Evolutionary conservation across 2,329 filamentous ascomycete genomes (phyloP).

Genomic region (Myrmaecium sp.): DNA sequence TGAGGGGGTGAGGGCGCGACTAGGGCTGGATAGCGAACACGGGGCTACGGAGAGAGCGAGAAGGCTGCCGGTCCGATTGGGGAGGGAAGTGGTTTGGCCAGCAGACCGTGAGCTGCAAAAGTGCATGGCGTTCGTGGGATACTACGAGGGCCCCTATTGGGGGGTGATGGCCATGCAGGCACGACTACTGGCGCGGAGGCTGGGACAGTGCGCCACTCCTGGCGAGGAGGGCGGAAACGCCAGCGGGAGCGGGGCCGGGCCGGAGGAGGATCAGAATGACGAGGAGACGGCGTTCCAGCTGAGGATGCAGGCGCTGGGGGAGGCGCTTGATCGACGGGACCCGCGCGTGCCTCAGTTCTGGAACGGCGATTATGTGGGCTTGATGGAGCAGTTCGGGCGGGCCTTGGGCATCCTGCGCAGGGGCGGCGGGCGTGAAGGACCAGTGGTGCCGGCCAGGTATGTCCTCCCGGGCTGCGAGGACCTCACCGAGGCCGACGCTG

Average conservation of each 20-base stretch:
- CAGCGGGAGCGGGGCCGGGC: no score
- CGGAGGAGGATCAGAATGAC: no score
- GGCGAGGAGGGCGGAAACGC: no score
- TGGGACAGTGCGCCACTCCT: no score
- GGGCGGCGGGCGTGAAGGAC: constrained; percentile 33
- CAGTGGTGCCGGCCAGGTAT: constrained; percentile 19
- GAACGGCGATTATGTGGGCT: constrained; percentile 64
- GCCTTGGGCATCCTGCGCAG: constrained; percentile 36
- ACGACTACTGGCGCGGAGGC: constrained; percentile 42
- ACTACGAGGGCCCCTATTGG: constrained; percentile 76
- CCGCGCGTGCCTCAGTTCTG: constrained; percentile 48
- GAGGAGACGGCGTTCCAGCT: no score
- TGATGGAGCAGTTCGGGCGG: constrained; percentile 54
- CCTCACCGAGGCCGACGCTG: constrained; percentile 25
- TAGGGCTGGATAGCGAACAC: no score
- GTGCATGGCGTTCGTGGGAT: constrained; percentile 68
- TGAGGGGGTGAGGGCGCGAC: no score
- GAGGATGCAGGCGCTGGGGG: constrained; percentile 10
- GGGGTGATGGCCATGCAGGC: constrained; percentile 79
- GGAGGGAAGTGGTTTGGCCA: no score
- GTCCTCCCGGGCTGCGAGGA: constrained; percentile 11
- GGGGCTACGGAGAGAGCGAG: no score
- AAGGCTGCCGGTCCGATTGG: no score
- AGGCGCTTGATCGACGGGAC: constrained; percentile 13
- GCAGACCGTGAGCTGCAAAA: no score